Base-by-base conservation (phyloP, 2,329 filamentous ascomycete species). In the Tolypocladium guangdongense region DNA sequence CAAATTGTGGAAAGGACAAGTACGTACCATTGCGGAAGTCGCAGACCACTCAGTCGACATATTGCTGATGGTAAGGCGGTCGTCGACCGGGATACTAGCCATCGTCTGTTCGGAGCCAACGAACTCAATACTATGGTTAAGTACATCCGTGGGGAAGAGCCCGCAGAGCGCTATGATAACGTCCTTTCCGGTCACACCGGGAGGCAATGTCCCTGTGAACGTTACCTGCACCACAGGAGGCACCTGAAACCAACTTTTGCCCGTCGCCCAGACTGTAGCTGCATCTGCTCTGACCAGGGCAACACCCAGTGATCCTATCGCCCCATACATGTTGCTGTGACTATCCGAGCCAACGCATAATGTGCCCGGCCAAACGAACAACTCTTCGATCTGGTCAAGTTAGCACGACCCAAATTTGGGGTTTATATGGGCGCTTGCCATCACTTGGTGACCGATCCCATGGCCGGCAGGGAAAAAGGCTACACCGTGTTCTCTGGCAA, bases 41-140 rank as follows among this genome's bases (percentile, higher is more conserved):
- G 86, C 88, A 51, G 86, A 86, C 86, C 86, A 91, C 64, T 93
- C 88, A 0, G 84, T 89, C 0, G 84, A 84, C 88, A 93, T 92
- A 66, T 92, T 93, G 6, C 75, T 69, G 36, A 90, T 88, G 0
- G 88, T 85, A 36, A 95, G 68, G 12, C 90, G 76, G 59, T 86
- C 78, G 60, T 93, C 88, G 0, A 95, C 73, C 0, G 83, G 74
- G 1, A 96, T 74, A 62, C 80, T 90, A 45, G 71, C 64, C 76
- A 93, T 80, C 0, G 90, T 95, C 65, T 90, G 77, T 57, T 89
- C 83, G 0, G 84, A 83, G 14, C 91, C 92, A 0, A 82, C 83
- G 63, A 96, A 96, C 65, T 99, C 92, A 56, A 97, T 84, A 6
- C 83, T 83, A 65, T 96, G 90, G 71, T 97, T 97, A 14, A 96